These are phyloP conservation scores for Adansonia digitata DNA, from an alignment of 345 rosid genomes.

Conservation along the genomic window DNA sequence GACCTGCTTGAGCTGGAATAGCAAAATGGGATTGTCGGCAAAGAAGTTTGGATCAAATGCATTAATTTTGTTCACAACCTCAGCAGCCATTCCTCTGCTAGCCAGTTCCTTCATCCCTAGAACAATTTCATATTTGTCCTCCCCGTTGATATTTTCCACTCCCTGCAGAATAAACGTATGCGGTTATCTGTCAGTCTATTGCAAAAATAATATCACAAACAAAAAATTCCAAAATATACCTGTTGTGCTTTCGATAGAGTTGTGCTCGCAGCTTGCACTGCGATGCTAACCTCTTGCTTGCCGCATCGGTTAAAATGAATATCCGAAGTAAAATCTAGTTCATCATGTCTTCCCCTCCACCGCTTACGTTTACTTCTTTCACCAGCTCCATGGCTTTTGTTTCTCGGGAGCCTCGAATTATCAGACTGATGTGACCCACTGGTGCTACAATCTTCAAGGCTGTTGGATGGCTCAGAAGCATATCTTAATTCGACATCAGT, in stretches of 20 bases:
- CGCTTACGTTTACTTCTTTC: conserved; percentile 85
- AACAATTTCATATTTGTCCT: conserved; percentile 62
- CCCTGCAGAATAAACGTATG: conserved; percentile 29
- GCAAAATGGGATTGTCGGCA: conserved; percentile 56
- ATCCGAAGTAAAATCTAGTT: conserved; percentile 37
- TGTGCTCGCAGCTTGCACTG: conserved; percentile 16
- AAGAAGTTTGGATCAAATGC: conserved; percentile 68
- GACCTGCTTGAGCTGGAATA: conserved; percentile 93
- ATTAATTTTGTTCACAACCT: conserved; percentile 71
- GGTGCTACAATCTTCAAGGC: conserved; percentile 73
- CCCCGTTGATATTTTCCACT: conserved; percentile 26
- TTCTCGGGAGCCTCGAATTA: conserved; percentile 41
- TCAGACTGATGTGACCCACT: conserved; percentile 58
- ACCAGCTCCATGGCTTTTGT: conserved; percentile 42
- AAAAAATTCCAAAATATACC: conserved; percentile 27
- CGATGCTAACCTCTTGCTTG: conserved; percentile 34
- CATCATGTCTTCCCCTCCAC: conserved; percentile 86
- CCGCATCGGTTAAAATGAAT: conserved; percentile 32
- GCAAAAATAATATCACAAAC: not conserved
- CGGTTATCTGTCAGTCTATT: conserved; percentile 6
- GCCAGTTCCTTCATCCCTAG: conserved; percentile 79
- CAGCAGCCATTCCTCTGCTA: conserved; percentile 79
- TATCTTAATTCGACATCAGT: conserved; percentile 50
- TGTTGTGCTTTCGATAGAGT: conserved; percentile 28
- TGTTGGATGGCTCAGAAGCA: conserved; percentile 46